These are phyloP conservation scores for Gautieria morchelliformis DNA, from an alignment of 768 basidiomycete species.

Conservation along the genomic window DNA sequence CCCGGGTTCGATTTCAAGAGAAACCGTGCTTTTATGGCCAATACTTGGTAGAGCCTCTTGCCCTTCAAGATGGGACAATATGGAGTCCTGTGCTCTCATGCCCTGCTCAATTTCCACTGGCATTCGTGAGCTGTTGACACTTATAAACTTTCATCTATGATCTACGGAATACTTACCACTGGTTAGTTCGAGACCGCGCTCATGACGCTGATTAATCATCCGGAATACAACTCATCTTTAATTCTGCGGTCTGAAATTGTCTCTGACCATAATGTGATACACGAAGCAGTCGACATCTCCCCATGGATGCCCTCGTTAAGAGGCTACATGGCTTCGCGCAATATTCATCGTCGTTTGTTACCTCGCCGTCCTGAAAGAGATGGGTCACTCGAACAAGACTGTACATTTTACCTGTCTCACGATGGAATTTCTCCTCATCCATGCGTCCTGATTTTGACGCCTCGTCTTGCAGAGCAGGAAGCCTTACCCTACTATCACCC, in stretches of 20 bases:
- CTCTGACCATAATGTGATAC: conserved; percentile 21
- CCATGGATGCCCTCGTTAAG: conserved; percentile 1
- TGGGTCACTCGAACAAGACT: conserved; percentile 61
- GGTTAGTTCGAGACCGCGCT: conserved; percentile 64
- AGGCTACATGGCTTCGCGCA: conserved; percentile 18
- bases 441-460: conserved; percentile 24
- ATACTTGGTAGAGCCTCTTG: neutral
- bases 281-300: neutral
- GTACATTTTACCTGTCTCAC: conserved; percentile 50
- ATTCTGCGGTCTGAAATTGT: conserved; percentile 78
- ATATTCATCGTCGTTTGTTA: conserved; percentile 58
- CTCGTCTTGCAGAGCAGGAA: conserved; percentile 26
- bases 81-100: conserved; percentile 29
- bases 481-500: conserved; percentile 88
- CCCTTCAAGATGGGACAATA: neutral
- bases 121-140: conserved; percentile 27
- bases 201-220: conserved; percentile 71
- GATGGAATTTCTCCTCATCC: conserved; percentile 9
- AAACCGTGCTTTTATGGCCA: conserved; percentile 1
- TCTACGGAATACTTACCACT: neutral
- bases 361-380: conserved; percentile 77
- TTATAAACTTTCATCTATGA: neutral
- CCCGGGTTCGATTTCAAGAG: conserved; percentile 1
- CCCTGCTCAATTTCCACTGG: conserved; percentile 31
- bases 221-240: conserved; percentile 87